phyloP scores from a whole-genome alignment of 306 rosid genomes.

The Nissolia schottii region DNA sequence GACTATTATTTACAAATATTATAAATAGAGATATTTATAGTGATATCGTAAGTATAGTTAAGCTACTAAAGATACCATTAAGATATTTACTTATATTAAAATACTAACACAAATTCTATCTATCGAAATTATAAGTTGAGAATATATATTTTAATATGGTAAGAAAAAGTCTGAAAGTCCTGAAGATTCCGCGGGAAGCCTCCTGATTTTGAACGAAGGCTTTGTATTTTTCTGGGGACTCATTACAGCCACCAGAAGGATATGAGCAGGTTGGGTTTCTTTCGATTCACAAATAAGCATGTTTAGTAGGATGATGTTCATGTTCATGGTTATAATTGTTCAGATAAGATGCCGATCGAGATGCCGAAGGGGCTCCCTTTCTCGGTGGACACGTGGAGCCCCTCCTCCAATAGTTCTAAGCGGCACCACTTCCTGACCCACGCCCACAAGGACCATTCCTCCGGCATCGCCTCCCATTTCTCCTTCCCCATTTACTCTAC shows the following conservation, averaged over 20 bases:
- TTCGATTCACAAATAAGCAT: no score
- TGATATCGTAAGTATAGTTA: no score
- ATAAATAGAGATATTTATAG: no score
- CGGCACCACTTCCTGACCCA: slow-evolving; percentile 72
- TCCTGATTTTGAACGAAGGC: not conserved
- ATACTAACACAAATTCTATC: no score
- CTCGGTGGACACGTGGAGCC: slow-evolving; percentile 80
- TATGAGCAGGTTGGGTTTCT: no score
- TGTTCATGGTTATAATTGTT: not conserved
- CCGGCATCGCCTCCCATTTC: slow-evolving; percentile 40
- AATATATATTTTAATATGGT: no score
- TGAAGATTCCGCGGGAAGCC: slow-evolving; percentile 29
- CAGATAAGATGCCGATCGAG: slow-evolving; percentile 59
- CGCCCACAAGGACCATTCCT: slow-evolving; percentile 77
- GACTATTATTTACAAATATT: no score
- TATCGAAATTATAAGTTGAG: no score
- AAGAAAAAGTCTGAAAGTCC: no score
- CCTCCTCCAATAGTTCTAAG: slow-evolving; percentile 44
- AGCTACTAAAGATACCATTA: no score
- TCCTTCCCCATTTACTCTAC: slow-evolving; percentile 66
- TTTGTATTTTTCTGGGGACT: not conserved
- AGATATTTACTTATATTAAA: no score
- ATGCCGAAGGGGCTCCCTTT: slow-evolving; percentile 77
- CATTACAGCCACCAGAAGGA: no score
- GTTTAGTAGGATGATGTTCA: not conserved